Conservation (phyloP, 176 grass and related monocot genomes). For the Carex littledalei region DNA sequence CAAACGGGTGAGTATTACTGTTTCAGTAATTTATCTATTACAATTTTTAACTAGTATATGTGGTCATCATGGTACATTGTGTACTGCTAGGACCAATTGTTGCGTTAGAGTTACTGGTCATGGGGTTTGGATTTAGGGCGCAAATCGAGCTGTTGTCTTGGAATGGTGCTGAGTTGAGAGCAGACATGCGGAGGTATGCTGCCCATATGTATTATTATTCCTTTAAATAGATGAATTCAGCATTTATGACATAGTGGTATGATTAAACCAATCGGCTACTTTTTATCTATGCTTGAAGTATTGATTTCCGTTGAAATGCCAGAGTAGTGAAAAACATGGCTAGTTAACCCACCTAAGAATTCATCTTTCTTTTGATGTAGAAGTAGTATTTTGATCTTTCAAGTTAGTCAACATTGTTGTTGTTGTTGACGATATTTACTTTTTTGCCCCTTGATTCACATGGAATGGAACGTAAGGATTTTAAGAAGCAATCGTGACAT, state of each 20-base stretch:
- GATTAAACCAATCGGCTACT: background rate
- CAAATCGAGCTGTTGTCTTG: background rate
- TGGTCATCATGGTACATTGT: background rate
- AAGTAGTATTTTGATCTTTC: background rate
- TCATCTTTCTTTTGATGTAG: background rate
- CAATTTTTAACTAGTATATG: background rate
- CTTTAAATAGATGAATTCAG: background rate
- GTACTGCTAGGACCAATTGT: background rate
- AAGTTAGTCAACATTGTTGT: background rate
- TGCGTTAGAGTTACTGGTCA: background rate
- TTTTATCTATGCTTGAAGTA: background rate
- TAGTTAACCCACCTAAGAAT: background rate
- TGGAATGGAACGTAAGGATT: background rate
- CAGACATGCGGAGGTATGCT: background rate
- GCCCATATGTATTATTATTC: background rate
- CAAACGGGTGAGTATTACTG: slow-evolving; percentile 55
- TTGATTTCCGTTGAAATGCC: background rate
- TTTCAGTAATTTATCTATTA: background rate
- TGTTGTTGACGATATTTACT: background rate
- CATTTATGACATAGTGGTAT: background rate
- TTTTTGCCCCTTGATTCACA: background rate
- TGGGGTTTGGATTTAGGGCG: background rate
- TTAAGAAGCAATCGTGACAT: background rate
- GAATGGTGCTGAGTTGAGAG: background rate
- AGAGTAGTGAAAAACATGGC: background rate